Evolutionary conservation across 208 protist species (phyloP).

Genomic region (Trichomonas tenax): DNA sequence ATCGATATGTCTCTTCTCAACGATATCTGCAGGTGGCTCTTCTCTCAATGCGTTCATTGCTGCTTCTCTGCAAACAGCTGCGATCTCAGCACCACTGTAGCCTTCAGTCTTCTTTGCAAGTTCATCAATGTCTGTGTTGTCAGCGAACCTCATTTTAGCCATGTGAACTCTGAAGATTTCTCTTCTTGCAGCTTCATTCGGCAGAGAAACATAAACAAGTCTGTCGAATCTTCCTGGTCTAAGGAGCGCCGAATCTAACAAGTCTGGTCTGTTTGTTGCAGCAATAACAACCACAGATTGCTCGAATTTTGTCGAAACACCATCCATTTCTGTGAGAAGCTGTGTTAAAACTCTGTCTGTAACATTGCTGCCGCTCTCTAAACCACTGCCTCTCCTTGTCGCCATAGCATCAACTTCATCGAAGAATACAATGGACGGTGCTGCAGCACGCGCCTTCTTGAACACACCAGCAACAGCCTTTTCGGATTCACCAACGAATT

Average conservation of each 20-base stretch:
- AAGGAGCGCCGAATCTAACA: slow-evolving; percentile 85
- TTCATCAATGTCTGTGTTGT: not conserved
- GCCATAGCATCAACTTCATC: slow-evolving; percentile 70
- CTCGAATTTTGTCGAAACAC: slow-evolving; percentile 51
- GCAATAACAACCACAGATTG: slow-evolving; percentile 80
- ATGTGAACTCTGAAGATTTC: slow-evolving; percentile 42
- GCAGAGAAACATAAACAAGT: slow-evolving; percentile 71
- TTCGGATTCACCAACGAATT: slow-evolving; percentile 82
- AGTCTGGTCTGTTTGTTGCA: slow-evolving; percentile 88
- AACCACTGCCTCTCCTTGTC: slow-evolving; percentile 50
- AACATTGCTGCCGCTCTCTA: slow-evolving; percentile 30
- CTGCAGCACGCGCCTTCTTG: slow-evolving; percentile 50
- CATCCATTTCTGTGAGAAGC: slow-evolving; percentile 91
- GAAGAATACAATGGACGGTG: slow-evolving; percentile 82
- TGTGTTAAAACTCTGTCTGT: slow-evolving; percentile 86
- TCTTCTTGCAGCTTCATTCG: slow-evolving; percentile 50
- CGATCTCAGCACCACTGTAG: slow-evolving; percentile 82
- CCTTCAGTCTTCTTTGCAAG: slow-evolving; percentile 49
- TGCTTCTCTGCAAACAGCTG: slow-evolving; percentile 71
- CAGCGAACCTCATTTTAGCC: not conserved
- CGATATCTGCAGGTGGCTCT: slow-evolving; percentile 21
- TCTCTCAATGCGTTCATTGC: slow-evolving; percentile 75
- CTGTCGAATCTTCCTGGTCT: slow-evolving; percentile 78
- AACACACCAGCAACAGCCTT: slow-evolving; percentile 70
- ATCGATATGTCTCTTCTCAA: not conserved